Evolutionary conservation across 371 early-diverging fungal species (phyloP), one percentile per base, ranked within the genome.

Genomic region (Batrachochytrium dendrobatidis): DNA sequence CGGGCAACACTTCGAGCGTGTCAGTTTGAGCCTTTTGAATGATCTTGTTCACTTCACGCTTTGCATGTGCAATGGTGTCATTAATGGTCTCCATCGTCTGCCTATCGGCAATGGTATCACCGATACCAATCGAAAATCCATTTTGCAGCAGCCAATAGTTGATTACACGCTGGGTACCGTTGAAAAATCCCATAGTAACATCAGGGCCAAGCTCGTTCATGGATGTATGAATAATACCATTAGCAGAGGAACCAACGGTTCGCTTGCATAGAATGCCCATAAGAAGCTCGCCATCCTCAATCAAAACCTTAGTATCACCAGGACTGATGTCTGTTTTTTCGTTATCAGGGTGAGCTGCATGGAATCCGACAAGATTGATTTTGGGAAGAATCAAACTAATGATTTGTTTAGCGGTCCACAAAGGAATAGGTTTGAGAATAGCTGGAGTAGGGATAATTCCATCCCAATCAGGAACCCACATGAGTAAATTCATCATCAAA

Each of bases 361-460:
- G 90, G 59, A 67, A 70, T 45, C 83, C 84, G 20, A 81, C 84
- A 59, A 82, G 62, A 69, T 94, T 94, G 79, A 92, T 90, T 51
- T 90, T 90, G 65, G 86, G 86, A 20, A 96, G 96, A 58, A 99
- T 90, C 80, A 95, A 79, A 65, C 88, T 87, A 53, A 98, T 74
- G 51, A 99, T 83, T 74, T 99, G 99, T 74, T 99, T 99, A 59
- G 99, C 99, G 1, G 99, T 92, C 98, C 97, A 99, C 62, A 98
- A 72, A 25, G 91, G 92, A 64, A 88, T 84, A 10, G 99, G 99
- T 71, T 95, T 94, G 4, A 94, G 61, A 59, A 99, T 94, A 22
- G 91, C 87, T 6, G 99, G 99, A 31, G 83, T 82, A 2, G 97
- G 99, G 44, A 98, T 74, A 56, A 74, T 79, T 25, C 98, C 98